A percentile compares a stretch with the other conserved stretches of the same genome.
phyloP scores from a whole-genome alignment of 2,329 filamentous ascomycete species.

The Lasiodiplodia sp. region DNA sequence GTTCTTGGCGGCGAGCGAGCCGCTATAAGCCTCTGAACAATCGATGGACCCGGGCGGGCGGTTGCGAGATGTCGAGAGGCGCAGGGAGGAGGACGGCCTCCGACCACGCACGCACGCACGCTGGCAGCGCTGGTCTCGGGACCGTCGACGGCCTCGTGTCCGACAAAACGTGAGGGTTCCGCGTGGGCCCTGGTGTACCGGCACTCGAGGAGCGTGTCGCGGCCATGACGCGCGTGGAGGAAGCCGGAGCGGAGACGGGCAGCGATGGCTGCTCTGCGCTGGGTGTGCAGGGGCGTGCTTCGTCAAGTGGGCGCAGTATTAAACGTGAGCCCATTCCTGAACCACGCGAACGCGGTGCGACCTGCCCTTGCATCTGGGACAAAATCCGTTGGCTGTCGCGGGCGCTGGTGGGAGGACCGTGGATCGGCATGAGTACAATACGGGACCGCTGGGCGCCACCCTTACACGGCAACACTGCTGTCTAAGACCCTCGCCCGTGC shows the following conservation, averaged over 20 bases:
- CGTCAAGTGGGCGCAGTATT: constrained; percentile 26
- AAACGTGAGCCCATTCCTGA: constrained; percentile 28
- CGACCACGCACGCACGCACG: neutral
- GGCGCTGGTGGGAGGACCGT: constrained; percentile 3
- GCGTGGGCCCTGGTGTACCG: constrained; percentile 27
- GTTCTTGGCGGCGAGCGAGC: constrained; percentile 15
- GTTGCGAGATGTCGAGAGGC: constrained; percentile 26
- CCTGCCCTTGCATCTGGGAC: constrained; percentile 29
- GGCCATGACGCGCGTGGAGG: constrained; percentile 15
- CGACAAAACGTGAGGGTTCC: constrained; percentile 24
- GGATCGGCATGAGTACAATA: constrained; percentile 26
- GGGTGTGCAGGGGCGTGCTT: constrained; percentile 22
- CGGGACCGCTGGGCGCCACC: constrained; percentile 24
- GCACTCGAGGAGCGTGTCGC: constrained; percentile 17
- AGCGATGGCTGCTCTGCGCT: constrained; percentile 17
- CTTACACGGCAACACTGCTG: constrained; percentile 21
- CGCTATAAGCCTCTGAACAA: constrained; percentile 12
- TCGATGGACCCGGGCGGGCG: constrained; percentile 11
- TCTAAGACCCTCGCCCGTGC: constrained; percentile 26
- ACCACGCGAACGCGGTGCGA: constrained; percentile 30
- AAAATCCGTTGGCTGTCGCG: constrained; percentile 27
- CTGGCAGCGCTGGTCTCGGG: constrained; percentile 26
- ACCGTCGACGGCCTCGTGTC: constrained; percentile 26
- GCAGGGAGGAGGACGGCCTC: constrained; percentile 2
- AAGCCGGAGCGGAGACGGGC: constrained; percentile 19